Percentiles rank a stretch among this genome's conserved stretches.
Conservation (phyloP, 164 flowering plant genomes). For the Dillenia suffruticosa region DNA sequence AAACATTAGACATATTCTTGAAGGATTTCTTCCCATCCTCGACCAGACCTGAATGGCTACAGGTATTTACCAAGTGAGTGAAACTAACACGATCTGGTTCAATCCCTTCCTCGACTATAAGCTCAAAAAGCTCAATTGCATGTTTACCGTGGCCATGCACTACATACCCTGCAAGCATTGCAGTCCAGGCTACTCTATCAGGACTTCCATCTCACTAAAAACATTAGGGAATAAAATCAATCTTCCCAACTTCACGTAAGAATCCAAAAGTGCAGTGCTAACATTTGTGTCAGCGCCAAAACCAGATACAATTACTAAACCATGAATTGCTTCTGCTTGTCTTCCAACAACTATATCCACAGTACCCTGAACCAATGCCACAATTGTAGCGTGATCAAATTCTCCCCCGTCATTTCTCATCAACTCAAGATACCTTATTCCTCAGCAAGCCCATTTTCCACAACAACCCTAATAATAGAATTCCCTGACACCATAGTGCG, state of each 20-base stretch:
- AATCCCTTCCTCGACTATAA: constrained; percentile 16
- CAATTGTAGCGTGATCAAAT: constrained; percentile 28
- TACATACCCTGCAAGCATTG: constrained; percentile 32
- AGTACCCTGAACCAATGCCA: constrained; percentile 28
- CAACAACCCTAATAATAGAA: constrained; percentile 21
- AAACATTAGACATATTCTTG: constrained; percentile 17
- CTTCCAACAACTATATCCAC: constrained; percentile 20
- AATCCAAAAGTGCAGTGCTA: constrained; percentile 21
- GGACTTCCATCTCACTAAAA: constrained; percentile 18
- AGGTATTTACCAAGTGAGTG: constrained; percentile 27
- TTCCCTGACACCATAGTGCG: constrained; percentile 35
- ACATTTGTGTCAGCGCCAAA: constrained; percentile 17
- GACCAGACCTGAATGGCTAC: constrained; percentile 32
- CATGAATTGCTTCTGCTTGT: constrained; percentile 23
- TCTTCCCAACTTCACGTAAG: constrained; percentile 28
- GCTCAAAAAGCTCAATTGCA: constrained; percentile 20
- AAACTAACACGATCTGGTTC: constrained; percentile 35
- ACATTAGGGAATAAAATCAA: constrained; percentile 16
- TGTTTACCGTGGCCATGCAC: constrained; percentile 30
- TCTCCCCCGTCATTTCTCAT: constrained; percentile 21
- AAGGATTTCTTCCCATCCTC: constrained; percentile 24
- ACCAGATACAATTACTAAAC: constrained; percentile 20
- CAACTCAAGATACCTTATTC: constrained; percentile 6
- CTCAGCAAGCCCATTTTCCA: constrained; percentile 18
- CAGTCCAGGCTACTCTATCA: constrained; percentile 31